Conservation (phyloP, 306 rosid species). For the Pterocarpus santalinus region DNA sequence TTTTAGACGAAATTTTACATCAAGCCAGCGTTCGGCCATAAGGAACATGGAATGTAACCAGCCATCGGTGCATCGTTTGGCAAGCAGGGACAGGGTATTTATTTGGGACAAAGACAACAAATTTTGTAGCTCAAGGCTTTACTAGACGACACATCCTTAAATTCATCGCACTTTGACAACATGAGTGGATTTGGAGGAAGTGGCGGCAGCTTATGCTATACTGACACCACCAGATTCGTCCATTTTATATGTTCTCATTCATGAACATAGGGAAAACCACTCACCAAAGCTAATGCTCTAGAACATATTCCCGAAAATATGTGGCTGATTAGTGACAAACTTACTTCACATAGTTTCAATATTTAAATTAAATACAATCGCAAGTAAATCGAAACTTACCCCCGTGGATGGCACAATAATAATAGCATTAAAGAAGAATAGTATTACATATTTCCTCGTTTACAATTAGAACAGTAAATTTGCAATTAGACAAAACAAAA, state of each 20-base stretch:
- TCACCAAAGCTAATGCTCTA: not conserved
- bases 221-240: no score
- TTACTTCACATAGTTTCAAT: not conserved
- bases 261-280: not conserved
- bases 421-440: not conserved
- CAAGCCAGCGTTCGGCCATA: conserved; percentile 13
- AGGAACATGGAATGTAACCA: conserved; percentile 25
- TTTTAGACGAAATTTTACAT: not conserved
- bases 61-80: conserved; percentile 4
- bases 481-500: conserved; percentile 17
- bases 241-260: not conserved
- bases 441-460: not conserved
- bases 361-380: not conserved
- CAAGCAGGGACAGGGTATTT: conserved; percentile 7
- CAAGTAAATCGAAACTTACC: not conserved
- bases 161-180: not conserved
- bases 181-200: not conserved
- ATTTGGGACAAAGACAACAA: not conserved
- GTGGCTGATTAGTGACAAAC: not conserved
- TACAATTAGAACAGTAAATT: not conserved
- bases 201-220: no score
- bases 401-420: not conserved
- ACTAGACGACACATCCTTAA: not conserved
- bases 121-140: not conserved
- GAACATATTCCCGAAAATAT: not conserved